These are phyloP conservation scores for Malassezia psittaci DNA, from an alignment of 1,284 basidiomycete genomes.

Conservation along the genomic window DNA sequence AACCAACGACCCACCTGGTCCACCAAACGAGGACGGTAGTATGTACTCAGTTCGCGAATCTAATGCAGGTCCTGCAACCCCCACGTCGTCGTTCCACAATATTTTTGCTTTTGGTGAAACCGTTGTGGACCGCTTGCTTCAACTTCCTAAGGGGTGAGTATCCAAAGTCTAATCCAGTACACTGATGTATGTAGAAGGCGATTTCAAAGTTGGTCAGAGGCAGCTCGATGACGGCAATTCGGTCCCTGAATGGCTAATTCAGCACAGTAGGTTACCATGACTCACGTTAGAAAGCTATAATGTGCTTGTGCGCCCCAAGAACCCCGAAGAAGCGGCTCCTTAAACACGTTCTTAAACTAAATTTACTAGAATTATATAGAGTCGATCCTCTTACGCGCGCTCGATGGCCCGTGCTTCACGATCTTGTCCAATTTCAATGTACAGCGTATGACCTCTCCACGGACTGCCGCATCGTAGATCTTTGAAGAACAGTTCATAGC, in stretches of 20 bases:
- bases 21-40: conserved; percentile 31
- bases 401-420: neutral
- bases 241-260: conserved; percentile 19
- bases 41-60: neutral
- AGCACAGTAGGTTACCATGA: conserved; percentile 19
- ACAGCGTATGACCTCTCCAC: neutral
- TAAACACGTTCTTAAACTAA: no score
- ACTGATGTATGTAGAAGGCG: conserved; percentile 28
- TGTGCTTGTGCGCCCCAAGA: conserved; percentile 14
- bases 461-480: neutral
- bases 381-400: neutral
- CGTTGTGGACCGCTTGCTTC: conserved; percentile 20
- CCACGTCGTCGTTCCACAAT: conserved; percentile 26
- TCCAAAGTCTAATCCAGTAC: conserved; percentile 9
- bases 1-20: conserved; percentile 36
- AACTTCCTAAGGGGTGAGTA: conserved; percentile 24
- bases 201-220: conserved; percentile 22
- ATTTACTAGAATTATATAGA: no score
- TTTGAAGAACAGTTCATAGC: conserved; percentile 22
- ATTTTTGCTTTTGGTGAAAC: conserved; percentile 34
- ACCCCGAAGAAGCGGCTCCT: neutral
- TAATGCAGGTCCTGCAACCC: conserved; percentile 5
- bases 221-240: conserved; percentile 13
- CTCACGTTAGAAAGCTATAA: conserved; percentile 11
- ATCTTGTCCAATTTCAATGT: conserved; percentile 2